Evolutionary conservation across 2,329 filamentous ascomycete genomes (phyloP).

Genomic region (Fusarium sp.): DNA sequence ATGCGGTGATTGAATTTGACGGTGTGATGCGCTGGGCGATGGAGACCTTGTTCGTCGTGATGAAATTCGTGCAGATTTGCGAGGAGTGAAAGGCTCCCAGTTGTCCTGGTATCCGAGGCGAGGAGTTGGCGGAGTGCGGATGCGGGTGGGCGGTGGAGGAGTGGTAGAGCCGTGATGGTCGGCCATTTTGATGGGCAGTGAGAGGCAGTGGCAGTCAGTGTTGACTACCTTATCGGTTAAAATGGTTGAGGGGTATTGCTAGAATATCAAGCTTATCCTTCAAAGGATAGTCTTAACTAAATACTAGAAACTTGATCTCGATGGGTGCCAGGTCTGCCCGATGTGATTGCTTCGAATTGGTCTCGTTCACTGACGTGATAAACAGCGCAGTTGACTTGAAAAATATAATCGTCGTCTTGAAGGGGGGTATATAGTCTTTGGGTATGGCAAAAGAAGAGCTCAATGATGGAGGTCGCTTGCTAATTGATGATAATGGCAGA

Average conservation of each 20-base stretch:
- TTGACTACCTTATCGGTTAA: not conserved
- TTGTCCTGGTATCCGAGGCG: conserved; percentile 72
- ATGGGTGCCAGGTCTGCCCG: conserved; percentile 32
- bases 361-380: conserved; percentile 24
- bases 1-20: conserved; percentile 47
- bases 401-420: conserved; percentile 10
- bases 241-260: not conserved
- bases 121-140: conserved; percentile 75
- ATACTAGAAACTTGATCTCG: conserved; percentile 30
- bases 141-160: conserved; percentile 65
- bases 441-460: conserved; percentile 19
- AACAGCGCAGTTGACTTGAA: conserved; percentile 18
- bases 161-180: conserved; percentile 55
- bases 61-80: conserved; percentile 73
- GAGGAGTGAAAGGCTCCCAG: conserved; percentile 77
- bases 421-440: not conserved
- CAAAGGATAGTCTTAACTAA: conserved; percentile 9
- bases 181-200: conserved; percentile 40
- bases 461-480: conserved; percentile 35
- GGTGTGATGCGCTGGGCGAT: conserved; percentile 56
- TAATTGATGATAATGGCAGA: conserved; percentile 39
- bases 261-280: conserved; percentile 3
- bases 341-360: conserved; percentile 25
- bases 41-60: conserved; percentile 66
- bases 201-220: conserved; percentile 10